Conservation (phyloP, 495 filamentous ascomycete genomes). For the Xylaria cubensis region DNA sequence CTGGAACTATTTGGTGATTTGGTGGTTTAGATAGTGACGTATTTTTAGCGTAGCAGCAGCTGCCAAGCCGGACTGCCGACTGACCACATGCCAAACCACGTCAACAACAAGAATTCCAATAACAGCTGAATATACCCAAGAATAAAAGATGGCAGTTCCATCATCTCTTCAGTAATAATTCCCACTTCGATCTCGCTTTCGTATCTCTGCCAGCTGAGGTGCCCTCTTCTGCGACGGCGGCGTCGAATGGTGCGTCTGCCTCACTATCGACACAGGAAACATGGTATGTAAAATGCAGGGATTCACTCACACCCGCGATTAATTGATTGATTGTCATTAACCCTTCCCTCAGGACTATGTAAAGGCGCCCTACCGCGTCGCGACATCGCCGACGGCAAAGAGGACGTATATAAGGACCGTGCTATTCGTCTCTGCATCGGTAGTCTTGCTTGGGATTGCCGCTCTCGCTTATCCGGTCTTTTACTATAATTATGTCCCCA, state of each 20-base stretch:
- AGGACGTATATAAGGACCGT: conserved; percentile 75
- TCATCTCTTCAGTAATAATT: background rate
- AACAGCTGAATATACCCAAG: background rate
- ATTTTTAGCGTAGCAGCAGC: background rate
- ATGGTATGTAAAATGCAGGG: conserved; percentile 12
- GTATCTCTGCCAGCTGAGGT: too few species aligned
- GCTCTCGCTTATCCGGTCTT: conserved; percentile 74
- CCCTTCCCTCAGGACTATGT: conserved; percentile 30
- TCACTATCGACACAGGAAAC: background rate
- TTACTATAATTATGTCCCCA: conserved; percentile 83
- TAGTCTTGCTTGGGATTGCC: conserved; percentile 67
- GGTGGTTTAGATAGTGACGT: conserved; percentile 5
- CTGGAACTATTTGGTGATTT: background rate
- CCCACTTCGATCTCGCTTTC: background rate
- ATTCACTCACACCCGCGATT: background rate
- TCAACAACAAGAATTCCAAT: conserved; percentile 9
- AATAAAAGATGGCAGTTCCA: background rate
- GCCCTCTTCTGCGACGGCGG: too few species aligned
- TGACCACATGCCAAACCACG: conserved; percentile 25
- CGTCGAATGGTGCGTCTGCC: conserved; percentile 7
- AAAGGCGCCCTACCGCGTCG: conserved; percentile 54
- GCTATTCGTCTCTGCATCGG: conserved; percentile 64
- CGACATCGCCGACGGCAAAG: conserved; percentile 69
- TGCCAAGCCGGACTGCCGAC: conserved; percentile 20
- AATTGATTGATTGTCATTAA: background rate